Conservation (phyloP, 768 basidiomycete species). For the Phlebiopsis flavidoalba region DNA sequence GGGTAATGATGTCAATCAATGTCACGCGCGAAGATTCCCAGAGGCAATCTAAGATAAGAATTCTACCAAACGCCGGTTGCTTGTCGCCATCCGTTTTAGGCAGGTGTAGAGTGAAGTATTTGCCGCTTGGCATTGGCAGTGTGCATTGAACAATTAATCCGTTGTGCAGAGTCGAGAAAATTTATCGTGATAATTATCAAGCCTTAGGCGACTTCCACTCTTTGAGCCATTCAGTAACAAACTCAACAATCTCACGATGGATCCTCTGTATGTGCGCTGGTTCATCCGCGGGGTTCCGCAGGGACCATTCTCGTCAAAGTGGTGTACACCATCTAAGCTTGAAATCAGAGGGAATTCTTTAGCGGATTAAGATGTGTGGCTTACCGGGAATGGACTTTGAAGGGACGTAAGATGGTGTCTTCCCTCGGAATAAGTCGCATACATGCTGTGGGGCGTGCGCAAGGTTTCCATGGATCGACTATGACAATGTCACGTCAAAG, state of each 20-base stretch:
- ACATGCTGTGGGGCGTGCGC: conserved; percentile 75
- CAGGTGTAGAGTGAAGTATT: neutral
- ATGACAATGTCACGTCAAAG: neutral
- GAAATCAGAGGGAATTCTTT: neutral
- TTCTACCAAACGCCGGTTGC: neutral
- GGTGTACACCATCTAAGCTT: conserved; percentile 62
- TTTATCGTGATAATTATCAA: neutral
- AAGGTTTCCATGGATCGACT: conserved; percentile 92
- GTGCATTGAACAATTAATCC: no score
- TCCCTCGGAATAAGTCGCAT: conserved; percentile 60
- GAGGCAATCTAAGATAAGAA: neutral
- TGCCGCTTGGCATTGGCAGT: no score
- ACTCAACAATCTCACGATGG: conserved; percentile 73
- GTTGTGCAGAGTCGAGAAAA: neutral
- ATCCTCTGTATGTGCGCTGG: conserved; percentile 76
- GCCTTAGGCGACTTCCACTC: conserved; percentile 27
- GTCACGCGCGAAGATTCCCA: neutral
- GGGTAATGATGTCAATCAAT: conserved; percentile 2
- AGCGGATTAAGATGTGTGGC: conserved; percentile 20
- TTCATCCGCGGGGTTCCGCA: conserved; percentile 53
- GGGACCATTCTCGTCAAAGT: conserved; percentile 76
- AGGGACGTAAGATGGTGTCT: conserved; percentile 73
- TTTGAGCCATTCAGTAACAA: conserved; percentile 72
- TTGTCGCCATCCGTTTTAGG: neutral
- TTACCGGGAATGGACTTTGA: conserved; percentile 82